These are phyloP conservation scores for Amniculicola lignicola DNA, from an alignment of 495 filamentous ascomycete species.

Conservation along the genomic window DNA sequence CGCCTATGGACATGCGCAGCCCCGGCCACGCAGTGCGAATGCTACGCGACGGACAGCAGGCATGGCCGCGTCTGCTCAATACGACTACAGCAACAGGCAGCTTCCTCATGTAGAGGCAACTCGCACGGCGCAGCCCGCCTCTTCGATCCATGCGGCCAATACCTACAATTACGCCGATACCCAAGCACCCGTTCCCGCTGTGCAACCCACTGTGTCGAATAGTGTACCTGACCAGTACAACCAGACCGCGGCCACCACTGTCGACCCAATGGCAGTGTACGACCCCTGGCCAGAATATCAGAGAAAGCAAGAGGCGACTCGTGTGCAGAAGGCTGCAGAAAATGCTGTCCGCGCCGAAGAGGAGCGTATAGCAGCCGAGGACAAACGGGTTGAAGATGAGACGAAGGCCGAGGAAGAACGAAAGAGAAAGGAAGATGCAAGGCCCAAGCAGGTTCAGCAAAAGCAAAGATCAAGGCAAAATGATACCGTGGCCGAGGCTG, in stretches of 20 bases:
- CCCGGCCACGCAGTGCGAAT: constrained; percentile 27
- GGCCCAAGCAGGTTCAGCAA: background rate
- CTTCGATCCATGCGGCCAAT: background rate
- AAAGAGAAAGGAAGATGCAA: constrained; percentile 27
- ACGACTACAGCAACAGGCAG: constrained; percentile 19
- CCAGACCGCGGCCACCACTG: constrained; percentile 35
- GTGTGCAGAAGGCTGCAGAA: constrained; percentile 22
- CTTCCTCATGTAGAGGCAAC: constrained; percentile 15
- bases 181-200: constrained; percentile 6
- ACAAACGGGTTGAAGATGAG: constrained; percentile 12
- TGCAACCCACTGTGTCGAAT: constrained; percentile 5
- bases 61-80: constrained; percentile 11
- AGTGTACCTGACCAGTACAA: constrained; percentile 23
- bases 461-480: constrained; percentile 20
- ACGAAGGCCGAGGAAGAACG: constrained; percentile 24
- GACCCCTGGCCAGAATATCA: constrained; percentile 42
- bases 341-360: constrained; percentile 27
- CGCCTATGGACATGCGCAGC: constrained; percentile 14
- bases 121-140: background rate
- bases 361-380: constrained; percentile 18
- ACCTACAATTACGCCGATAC: constrained; percentile 21
- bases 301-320: constrained; percentile 31
- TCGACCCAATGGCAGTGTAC: constrained; percentile 46
- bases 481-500: background rate
- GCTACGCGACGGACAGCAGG: background rate